Base-by-base conservation (phyloP, 2,329 filamentous ascomycete species). In the Fusarium zealandicum region DNA sequence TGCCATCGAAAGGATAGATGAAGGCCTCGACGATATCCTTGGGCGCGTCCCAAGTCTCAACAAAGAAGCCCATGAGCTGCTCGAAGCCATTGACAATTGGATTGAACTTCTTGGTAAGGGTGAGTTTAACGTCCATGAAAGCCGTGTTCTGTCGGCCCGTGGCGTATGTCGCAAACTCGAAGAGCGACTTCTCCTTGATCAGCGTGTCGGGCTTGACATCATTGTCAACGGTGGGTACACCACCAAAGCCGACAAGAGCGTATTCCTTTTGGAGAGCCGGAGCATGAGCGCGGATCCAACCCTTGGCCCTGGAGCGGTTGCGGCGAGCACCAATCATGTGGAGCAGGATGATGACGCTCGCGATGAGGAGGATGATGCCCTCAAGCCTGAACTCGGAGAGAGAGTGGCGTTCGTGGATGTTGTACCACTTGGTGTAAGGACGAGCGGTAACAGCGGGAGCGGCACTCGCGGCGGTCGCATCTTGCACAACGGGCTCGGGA, bases 381-480 rank as follows among this genome's bases (percentile, higher is more conserved):
- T 99, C 95, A 68, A 88, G 83, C 76, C 87, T 87, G 82, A 99
- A 99, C 74, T 99, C 95, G 69, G 82, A 82, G 55, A 88, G 78
- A 20, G 87, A 87, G 69, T 93, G 87, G 70, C 95, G 92, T 83
- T 98, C 93, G 83, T 96, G 95, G 57, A 98, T 81, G 51, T 92
- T 92, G 79, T 98, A 99, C 95, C 95, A 99, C 80, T 91, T 92
- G 44, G 92, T 96, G 75, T 89, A 97, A 12, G 90, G 90, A 20
- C 80, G 78, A 36, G 72, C 75, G 37, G 81, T 80, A 39, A 76
- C 73, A 37, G 78, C 79, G 55, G 82, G 80, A 41, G 76, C 73
- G 35, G 78, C 73, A 20, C 76, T 75, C 30, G 73, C 75, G 54
- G 81, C 73, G 51, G 80, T 75, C 59, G 80, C 75, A 54, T 79